Base-by-base conservation (phyloP, 2,329 filamentous ascomycete species). In the Colletotrichum lupini region DNA sequence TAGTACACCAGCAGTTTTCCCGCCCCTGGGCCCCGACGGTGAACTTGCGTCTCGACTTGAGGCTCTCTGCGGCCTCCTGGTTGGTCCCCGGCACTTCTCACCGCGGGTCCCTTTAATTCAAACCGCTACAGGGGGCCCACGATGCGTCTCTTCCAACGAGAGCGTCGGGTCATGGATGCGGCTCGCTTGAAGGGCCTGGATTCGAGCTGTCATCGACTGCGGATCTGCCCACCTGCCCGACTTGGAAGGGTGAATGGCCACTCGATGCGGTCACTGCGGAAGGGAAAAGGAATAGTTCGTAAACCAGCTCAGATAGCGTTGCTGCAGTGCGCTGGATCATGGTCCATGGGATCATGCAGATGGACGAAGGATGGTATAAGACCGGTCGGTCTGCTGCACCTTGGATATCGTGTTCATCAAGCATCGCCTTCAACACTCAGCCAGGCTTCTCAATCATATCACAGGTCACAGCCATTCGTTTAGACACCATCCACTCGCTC, bases 81-180 rank as follows among this genome's bases (percentile, higher is more conserved):
- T 73, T 73, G 71, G 67, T 52, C 26, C 22, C 49, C 61, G 61
- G 60, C 56, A 64, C 22, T 64, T 55, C 24, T 63, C 37, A 24
- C 56, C 56, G 16, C 35, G 37, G 61, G 53, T 61, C 46, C 67
- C 60, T 73, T 71, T 71, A 71, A 71, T 73, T 73, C 71, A 73
- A 73, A 37, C 61, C 55, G 66, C 42, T 35, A 53, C 26, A 68
- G 37, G 49, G 52, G 65, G 11, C 42, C 58, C 42, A 42, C 32
- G 69, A 46, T 42, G n/a, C 26, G 30, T 37, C 35, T 35, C 53
- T 59, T 49, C 63, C 53, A 67, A 67, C 26, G 53, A 59, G 35
- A 59, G 63, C 53, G 19, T 16, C 62, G 30, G 19, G 3, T 49
- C 42, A 49, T 49, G 42, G 52, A 57, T 24, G 53, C 24, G 62